phyloP scores from a whole-genome alignment of 2,329 filamentous ascomycete genomes.

The Didymosphaeria variabile region DNA sequence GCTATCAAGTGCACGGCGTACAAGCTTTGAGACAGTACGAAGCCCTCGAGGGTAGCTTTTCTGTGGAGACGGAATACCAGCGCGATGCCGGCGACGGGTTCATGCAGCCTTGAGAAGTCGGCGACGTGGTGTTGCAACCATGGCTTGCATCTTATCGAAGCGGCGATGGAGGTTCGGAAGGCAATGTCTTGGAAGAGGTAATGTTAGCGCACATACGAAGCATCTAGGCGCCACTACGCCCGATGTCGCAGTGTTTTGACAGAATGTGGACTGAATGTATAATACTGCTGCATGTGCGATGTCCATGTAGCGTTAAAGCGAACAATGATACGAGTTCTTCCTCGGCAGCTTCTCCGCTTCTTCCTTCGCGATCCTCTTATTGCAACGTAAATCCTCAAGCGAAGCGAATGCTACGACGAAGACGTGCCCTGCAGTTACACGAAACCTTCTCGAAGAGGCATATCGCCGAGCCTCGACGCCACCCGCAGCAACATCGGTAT shows the following conservation, averaged over 20 bases:
- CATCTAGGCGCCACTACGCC: conserved; percentile 1
- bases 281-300: conserved; percentile 6
- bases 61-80: conserved; percentile 40
- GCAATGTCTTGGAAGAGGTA: not conserved
- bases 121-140: not conserved
- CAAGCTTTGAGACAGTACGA: conserved; percentile 31
- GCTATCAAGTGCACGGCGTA: conserved; percentile 23
- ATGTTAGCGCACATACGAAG: not conserved
- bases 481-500: conserved; percentile 10
- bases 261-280: conserved; percentile 2
- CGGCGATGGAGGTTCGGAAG: not conserved
- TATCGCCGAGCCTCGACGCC: conserved; percentile 7
- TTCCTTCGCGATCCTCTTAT: conserved; percentile 5
- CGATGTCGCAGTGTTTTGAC: conserved; percentile 15
- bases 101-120: conserved; percentile 42
- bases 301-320: conserved; percentile 9
- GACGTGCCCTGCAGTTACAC: conserved; percentile 4
- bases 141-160: not conserved
- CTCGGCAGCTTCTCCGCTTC: conserved; percentile 7
- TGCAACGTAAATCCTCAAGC: conserved; percentile 12
- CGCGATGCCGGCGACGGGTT: conserved; percentile 38
- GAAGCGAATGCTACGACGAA: conserved; percentile 10
- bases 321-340: conserved; percentile 4
- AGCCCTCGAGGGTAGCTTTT: conserved; percentile 39
- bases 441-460: not conserved